Evolutionary conservation across 208 protist species (phyloP).

Genomic region (Kentomonas sorsogonicus): DNA sequence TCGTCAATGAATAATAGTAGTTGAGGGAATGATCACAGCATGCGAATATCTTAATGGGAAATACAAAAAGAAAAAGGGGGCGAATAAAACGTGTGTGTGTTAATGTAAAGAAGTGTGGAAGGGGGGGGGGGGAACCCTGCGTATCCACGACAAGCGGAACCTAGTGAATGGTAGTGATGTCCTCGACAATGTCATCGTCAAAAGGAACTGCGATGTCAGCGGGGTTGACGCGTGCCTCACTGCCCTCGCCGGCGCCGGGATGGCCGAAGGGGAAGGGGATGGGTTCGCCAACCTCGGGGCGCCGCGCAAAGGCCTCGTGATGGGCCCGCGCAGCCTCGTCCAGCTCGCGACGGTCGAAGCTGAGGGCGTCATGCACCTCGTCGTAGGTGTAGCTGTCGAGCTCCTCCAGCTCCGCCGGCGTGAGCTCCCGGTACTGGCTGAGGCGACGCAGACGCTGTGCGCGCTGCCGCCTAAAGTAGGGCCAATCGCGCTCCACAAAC

Average conservation of each 20-base stretch:
- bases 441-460: constrained; percentile 54
- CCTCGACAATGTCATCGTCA: constrained; percentile 38
- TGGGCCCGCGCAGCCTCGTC: constrained; percentile 32
- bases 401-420: constrained; percentile 74
- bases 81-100: too few relatives aligned
- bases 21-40: too few relatives aligned
- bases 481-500: constrained; percentile 88
- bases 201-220: neutral
- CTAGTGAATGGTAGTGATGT: constrained; percentile 28
- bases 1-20: too few relatives aligned
- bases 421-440: constrained; percentile 66
- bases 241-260: too few relatives aligned
- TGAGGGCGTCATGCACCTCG: constrained; percentile 69
- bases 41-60: too few relatives aligned
- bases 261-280: too few relatives aligned
- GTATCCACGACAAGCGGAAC: too few relatives aligned
- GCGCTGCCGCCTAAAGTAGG: constrained; percentile 79
- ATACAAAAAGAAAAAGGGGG: too few relatives aligned
- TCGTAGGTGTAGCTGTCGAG: constrained; percentile 85
- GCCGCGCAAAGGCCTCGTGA: constrained; percentile 14
- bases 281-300: constrained; percentile 19
- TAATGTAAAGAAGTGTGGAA: too few relatives aligned
- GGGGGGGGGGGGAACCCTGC: too few relatives aligned
- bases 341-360: constrained; percentile 67
- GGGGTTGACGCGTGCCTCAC: neutral